phyloP scores from a whole-genome alignment of 768 basidiomycete species.

The Hemileccinum impolitum region DNA sequence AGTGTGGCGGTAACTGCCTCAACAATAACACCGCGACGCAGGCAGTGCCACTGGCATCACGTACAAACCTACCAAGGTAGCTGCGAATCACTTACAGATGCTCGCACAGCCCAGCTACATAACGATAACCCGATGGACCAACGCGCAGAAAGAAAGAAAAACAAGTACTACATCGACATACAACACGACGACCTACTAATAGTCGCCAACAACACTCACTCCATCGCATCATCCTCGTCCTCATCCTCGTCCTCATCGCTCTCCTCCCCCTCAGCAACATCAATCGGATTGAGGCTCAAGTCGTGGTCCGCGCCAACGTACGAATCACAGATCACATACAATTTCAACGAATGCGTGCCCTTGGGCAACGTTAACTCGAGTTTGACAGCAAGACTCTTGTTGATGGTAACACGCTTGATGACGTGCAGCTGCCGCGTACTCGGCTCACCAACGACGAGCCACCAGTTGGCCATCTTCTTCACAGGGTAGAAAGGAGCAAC shows the following conservation, averaged over 20 bases:
- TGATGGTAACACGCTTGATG: slow-evolving; percentile 83
- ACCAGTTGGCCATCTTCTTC: slow-evolving; percentile 95
- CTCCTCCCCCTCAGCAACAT: slow-evolving; percentile 89
- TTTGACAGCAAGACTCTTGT: slow-evolving; percentile 69
- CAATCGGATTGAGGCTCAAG: slow-evolving; percentile 75
- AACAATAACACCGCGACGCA: too few relatives aligned
- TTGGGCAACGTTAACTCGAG: slow-evolving; percentile 88
- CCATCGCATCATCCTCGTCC: slow-evolving; percentile 58
- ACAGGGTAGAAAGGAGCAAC: slow-evolving; percentile 92
- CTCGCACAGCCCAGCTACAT: too few relatives aligned
- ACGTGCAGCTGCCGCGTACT: slow-evolving; percentile 76
- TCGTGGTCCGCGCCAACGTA: slow-evolving; percentile 93
- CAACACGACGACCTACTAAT: too few relatives aligned
- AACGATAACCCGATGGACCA: too few relatives aligned
- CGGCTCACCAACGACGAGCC: slow-evolving; percentile 91
- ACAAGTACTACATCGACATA: too few relatives aligned
- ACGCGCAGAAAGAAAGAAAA: too few relatives aligned
- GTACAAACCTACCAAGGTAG: too few relatives aligned
- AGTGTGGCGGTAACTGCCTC: too few relatives aligned
- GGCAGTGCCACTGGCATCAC: too few relatives aligned
- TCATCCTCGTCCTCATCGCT: slow-evolving; percentile 75
- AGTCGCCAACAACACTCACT: slow-evolving; percentile 23
- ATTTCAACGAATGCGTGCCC: slow-evolving; percentile 76
- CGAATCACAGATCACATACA: slow-evolving; percentile 92
- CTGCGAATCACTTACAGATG: too few relatives aligned